These are phyloP conservation scores for Phylloporus sp. DNA, from an alignment of 768 basidiomycete species.

Conservation along the genomic window DNA sequence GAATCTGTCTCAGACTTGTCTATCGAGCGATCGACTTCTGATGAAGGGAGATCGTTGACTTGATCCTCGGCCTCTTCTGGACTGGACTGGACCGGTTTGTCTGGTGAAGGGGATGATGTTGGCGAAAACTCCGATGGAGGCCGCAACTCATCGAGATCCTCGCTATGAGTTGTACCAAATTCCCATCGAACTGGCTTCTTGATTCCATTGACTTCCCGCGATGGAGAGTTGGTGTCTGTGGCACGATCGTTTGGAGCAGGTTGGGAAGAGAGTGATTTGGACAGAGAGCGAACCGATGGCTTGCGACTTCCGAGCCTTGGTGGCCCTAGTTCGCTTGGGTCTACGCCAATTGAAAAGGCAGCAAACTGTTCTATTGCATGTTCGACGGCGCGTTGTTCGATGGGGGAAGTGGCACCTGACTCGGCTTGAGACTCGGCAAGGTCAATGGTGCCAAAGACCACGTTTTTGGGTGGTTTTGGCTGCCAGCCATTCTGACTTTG, in stretches of 20 bases:
- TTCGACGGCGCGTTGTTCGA: conserved; percentile 10
- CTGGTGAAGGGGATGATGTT: not conserved
- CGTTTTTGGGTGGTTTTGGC: conserved; percentile 20
- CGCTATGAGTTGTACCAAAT: conserved; percentile 46
- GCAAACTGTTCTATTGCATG: conserved; percentile 30
- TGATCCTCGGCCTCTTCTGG: not conserved
- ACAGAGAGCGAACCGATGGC: conserved; percentile 19
- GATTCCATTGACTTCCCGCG: conserved; percentile 11
- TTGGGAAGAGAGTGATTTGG: conserved; percentile 5
- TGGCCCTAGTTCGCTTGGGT: conserved; percentile 34
- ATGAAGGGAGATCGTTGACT: not conserved
- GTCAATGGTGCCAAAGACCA: conserved; percentile 54
- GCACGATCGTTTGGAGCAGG: not conserved
- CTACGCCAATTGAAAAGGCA: conserved; percentile 44
- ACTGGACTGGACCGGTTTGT: not conserved
- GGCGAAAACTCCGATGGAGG: not conserved
- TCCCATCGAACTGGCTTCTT: conserved; percentile 43
- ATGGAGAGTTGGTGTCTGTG: not conserved
- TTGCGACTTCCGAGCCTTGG: conserved; percentile 25
- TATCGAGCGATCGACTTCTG: conserved; percentile 1
- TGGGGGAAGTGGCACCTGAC: not conserved
- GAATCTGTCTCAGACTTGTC: conserved; percentile 15
- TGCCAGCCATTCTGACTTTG: conserved; percentile 8
- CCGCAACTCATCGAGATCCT: conserved; percentile 5
- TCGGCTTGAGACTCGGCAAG: conserved; percentile 21